phyloP scores from a whole-genome alignment of 805 yeast genomes.

The Ogataea saltuana region DNA sequence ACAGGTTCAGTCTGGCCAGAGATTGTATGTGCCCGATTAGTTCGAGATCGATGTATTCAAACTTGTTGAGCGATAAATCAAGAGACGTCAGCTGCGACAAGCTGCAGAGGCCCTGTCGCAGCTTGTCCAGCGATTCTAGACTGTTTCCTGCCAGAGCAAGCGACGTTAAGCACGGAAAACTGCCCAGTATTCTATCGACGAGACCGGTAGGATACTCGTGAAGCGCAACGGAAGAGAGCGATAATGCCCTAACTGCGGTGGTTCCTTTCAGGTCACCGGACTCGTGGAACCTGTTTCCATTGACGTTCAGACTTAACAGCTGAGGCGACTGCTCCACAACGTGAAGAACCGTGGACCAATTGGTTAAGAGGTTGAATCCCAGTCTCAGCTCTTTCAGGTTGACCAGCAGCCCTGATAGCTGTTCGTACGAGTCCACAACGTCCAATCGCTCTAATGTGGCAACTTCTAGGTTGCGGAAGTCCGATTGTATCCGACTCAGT shows the following conservation, averaged over 20 bases:
- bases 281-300: constrained; percentile 52
- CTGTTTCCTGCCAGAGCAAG: constrained; percentile 36
- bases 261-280: constrained; percentile 3
- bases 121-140: constrained; percentile 20
- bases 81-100: constrained; percentile 9
- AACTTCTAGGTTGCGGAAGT: constrained; percentile 45
- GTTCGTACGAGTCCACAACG: constrained; percentile 30
- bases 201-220: not conserved
- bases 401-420: constrained; percentile 14
- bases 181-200: constrained; percentile 1
- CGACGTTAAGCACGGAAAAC: constrained; percentile 21
- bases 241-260: constrained; percentile 20
- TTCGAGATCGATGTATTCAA: constrained; percentile 27
- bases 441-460: constrained; percentile 51
- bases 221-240: constrained; percentile 21
- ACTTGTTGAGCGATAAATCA: constrained; percentile 43
- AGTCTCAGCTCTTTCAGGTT: constrained; percentile 50
- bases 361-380: constrained; percentile 55
- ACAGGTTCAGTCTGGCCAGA: constrained; percentile 32
- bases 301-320: constrained; percentile 47
- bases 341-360: constrained; percentile 40
- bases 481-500: constrained; percentile 47
- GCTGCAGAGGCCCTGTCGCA: constrained; percentile 1
- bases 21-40: constrained; percentile 21
- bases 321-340: constrained; percentile 40